Evolutionary conservation across 2,329 filamentous ascomycete species (phyloP).

Genomic region (Fusarium oxysporum): DNA sequence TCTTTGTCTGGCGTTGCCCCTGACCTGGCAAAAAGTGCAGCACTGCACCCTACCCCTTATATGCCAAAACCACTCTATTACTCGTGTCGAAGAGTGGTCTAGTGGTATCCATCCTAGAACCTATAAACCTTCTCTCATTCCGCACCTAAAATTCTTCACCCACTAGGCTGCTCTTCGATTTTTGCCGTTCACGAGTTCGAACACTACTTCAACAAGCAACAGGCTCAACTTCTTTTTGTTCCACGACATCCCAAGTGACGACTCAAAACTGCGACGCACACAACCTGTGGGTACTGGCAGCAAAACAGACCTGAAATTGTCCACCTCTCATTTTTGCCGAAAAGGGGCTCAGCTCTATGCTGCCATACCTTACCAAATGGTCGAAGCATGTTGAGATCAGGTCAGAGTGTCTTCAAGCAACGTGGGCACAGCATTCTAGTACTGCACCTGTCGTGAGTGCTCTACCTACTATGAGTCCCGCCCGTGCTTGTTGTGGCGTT

Average conservation of each 20-base stretch:
- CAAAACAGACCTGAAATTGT: neutral
- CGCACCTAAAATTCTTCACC: neutral
- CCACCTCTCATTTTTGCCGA: neutral
- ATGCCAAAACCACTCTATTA: neutral
- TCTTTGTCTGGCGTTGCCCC: neutral
- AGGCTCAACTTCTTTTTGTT: neutral
- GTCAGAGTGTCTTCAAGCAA: neutral
- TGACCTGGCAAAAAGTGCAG: neutral
- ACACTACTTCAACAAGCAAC: neutral
- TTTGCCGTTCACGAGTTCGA: neutral
- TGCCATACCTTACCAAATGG: no score
- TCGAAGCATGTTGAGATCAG: neutral
- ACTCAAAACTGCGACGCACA: neutral
- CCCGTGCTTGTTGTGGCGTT: neutral
- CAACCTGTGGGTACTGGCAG: no score
- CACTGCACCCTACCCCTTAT: neutral
- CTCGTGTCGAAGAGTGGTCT: neutral
- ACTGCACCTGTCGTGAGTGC: neutral
- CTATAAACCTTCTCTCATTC: neutral
- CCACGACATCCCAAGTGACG: neutral
- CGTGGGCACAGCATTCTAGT: neutral
- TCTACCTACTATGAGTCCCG: neutral
- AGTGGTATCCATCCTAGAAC: neutral
- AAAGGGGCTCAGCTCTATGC: fast-evolving
- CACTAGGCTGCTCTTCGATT: neutral